Base-by-base conservation (phyloP, 2,329 filamentous ascomycete species). In the Septoria petroselini region DNA sequence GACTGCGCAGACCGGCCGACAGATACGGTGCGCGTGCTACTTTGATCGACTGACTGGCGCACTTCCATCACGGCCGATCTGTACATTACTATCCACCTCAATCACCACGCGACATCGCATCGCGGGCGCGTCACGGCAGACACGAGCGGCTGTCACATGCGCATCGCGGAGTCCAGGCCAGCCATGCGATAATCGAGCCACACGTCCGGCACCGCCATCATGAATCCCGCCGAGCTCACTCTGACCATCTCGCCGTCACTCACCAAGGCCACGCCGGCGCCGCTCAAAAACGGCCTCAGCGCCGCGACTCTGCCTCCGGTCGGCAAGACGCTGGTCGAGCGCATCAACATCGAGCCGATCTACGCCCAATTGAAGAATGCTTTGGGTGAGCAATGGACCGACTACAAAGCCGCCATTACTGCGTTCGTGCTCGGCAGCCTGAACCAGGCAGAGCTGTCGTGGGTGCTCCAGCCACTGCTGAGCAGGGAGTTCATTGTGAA, bases 281-380 rank as follows among this genome's bases (percentile, higher is more conserved):
- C 52, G 60, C 66, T 75, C 55, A 77, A 77, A 52, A 71, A 74
- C 40, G 73, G 73, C 43, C 78, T 77, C 60, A 69, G 72, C 21
- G 65, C 40, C 18, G 41, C 49, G 23, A 42, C 44, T 12, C 27
- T 46, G 5, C 40, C 37, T 6, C 44, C 55, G 4, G 33, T 46
- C 8, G 47, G 50, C 15, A 65, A 60, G 48, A 73, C 74, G 43
- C 73, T 73, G n/a, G 75, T 79, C 18, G 80, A 79, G 57, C 77
- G 82, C 54, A 74, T 84, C 48, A 81, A 84, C 58, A 68, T 83
- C 43, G 82, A 84, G 63, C 79, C 80, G 19, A 71, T 82, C 42
- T 84, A 84, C 62, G 76, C 78, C 7, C 76, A 80, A 53, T 71
- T 85, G 46, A 84, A 84, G 62, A 70, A 73, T 42, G 75, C 76